Conservation (phyloP, 495 filamentous ascomycete genomes). For the Penicillium subrubescens region DNA sequence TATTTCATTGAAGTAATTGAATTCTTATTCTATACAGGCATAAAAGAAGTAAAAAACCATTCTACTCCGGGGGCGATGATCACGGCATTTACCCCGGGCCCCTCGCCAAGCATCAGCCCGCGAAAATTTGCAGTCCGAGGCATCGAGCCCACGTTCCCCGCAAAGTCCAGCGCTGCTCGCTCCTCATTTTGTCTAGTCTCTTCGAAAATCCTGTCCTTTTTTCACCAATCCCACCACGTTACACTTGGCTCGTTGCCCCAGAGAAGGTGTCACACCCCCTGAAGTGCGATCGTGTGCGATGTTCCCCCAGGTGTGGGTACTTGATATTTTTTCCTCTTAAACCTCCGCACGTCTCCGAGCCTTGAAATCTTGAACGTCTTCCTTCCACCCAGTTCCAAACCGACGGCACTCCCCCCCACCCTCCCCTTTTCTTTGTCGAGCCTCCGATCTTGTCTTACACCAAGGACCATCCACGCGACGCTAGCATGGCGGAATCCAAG, state of each 20-base stretch:
- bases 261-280: conserved; percentile 10
- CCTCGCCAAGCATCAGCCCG: conserved; percentile 20
- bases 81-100: conserved; percentile 1
- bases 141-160: conserved; percentile 22
- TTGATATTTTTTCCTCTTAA: conserved; percentile 11
- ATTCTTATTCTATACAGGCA: neutral
- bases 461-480: conserved; percentile 8
- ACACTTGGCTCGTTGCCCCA: neutral
- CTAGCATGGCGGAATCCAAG: conserved; percentile 29
- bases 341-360: conserved; percentile 21
- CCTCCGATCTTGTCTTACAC: conserved; percentile 28
- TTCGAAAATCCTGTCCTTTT: conserved; percentile 4
- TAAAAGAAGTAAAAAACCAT: neutral
- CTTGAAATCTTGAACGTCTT: conserved; percentile 1
- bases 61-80: neutral
- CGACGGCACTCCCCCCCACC: neutral
- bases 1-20: neutral
- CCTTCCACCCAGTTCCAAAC: neutral
- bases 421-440: neutral
- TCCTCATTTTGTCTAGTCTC: conserved; percentile 16
- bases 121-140: conserved; percentile 22
- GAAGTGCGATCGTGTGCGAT: conserved; percentile 25
- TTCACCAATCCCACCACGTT: neutral
- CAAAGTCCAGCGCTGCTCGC: conserved; percentile 15
- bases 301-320: conserved; percentile 31